Evolutionary conservation across 345 rosid genomes (phyloP).

Genomic region (Salix suchowensis): DNA sequence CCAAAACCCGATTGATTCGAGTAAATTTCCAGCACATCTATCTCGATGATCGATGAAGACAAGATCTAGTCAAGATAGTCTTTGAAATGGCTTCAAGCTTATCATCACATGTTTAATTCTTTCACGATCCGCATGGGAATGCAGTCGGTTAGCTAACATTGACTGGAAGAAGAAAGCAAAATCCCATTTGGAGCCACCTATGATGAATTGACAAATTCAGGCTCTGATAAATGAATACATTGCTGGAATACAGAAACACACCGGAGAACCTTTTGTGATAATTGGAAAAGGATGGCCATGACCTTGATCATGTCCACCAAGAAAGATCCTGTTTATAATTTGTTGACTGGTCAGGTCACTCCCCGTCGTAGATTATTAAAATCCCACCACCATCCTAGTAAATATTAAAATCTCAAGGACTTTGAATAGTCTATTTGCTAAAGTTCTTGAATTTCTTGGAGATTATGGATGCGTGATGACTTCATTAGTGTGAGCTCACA

Average conservation of each 20-base stretch:
- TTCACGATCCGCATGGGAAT: conserved; percentile 3
- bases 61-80: not conserved
- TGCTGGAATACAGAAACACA: not conserved
- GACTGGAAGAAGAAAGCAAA: conserved; percentile 21
- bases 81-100: not conserved
- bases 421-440: not conserved
- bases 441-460: not conserved
- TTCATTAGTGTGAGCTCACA: not conserved
- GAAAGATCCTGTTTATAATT: not conserved
- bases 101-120: conserved; percentile 12
- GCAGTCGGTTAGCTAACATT: conserved; percentile 32
- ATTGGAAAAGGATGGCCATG: not conserved
- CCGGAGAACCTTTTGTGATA: not conserved
- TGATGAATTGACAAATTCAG: conserved; percentile 13
- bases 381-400: not conserved
- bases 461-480: not conserved
- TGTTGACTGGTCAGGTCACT: conserved; percentile 12
- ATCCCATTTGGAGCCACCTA: conserved; percentile 6
- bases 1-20: no score
- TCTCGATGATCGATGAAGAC: not conserved
- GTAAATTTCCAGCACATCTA: not conserved
- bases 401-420: not conserved
- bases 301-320: no score
- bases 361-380: not conserved
- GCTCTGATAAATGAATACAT: conserved; percentile 6